phyloP scores from a whole-genome alignment of 345 rosid genomes.

The Rhodamnia argentea region DNA sequence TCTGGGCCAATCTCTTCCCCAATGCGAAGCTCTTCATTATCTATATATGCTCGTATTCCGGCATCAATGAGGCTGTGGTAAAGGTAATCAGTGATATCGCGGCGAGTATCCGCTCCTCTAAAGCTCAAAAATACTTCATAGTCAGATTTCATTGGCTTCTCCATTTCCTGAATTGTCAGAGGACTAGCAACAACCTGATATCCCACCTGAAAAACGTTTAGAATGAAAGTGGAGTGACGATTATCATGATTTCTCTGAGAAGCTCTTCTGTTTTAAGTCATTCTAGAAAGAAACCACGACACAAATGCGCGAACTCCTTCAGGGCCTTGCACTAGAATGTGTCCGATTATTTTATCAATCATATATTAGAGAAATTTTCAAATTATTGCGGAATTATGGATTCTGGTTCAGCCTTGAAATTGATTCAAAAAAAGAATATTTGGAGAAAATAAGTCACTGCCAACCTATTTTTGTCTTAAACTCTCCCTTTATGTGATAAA shows the following conservation, averaged over 20 bases:
- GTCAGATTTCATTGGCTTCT: fast-evolving
- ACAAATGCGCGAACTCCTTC: background rate
- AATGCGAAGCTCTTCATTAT: fast-evolving
- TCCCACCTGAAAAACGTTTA: background rate
- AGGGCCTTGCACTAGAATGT: background rate
- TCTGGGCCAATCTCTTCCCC: background rate
- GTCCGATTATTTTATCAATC: fast-evolving
- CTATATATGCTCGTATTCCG: background rate
- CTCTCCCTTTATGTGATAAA: too few relatives aligned
- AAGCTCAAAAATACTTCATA: background rate
- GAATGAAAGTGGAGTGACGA: background rate
- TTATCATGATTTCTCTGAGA: background rate
- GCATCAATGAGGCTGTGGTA: fast-evolving
- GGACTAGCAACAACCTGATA: fast-evolving
- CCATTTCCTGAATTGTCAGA: background rate
- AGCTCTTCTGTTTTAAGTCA: background rate
- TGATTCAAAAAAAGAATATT: too few relatives aligned
- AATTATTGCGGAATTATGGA: too few relatives aligned
- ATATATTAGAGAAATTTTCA: too few relatives aligned
- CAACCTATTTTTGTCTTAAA: too few relatives aligned
- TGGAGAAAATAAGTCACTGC: too few relatives aligned
- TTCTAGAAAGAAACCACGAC: background rate
- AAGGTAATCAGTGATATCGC: fast-evolving
- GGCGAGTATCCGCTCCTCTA: background rate
- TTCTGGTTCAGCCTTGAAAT: too few relatives aligned